Conservation (phyloP, 192 early-diverging fungal genomes). For the Cetraspora pellucida region DNA sequence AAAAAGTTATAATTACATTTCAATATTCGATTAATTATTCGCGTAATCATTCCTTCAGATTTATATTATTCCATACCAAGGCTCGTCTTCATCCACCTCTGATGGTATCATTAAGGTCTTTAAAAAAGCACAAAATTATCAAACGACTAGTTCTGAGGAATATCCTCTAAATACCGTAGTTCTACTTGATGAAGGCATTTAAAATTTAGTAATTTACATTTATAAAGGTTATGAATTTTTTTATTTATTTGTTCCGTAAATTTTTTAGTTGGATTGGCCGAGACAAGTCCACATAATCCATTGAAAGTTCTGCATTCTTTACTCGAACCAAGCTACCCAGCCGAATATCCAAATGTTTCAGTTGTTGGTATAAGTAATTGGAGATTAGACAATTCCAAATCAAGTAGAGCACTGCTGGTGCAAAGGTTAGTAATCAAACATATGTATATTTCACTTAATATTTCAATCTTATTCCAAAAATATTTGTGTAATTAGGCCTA, state of each 20-base stretch:
- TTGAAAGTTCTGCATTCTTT: constrained; percentile 30
- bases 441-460: too few species aligned
- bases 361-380: background rate
- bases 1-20: too few species aligned
- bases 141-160: constrained; percentile 6
- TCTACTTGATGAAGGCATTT: constrained; percentile 12
- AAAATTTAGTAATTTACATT: background rate
- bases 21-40: too few species aligned
- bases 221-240: background rate
- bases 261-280: constrained; percentile 18
- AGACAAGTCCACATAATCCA: constrained; percentile 24
- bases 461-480: too few species aligned
- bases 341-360: background rate
- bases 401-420: constrained; percentile 11
- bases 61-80: constrained; percentile 31
- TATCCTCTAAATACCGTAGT: constrained; percentile 22
- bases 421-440: background rate
- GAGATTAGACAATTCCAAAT: constrained; percentile 2
- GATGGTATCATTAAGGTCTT: constrained; percentile 31
- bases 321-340: constrained; percentile 24
- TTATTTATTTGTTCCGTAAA: background rate
- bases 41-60: background rate
- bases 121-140: constrained; percentile 17
- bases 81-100: constrained; percentile 30
- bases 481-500: background rate